A percentile compares a stretch with the other conserved stretches of the same genome.
Evolutionary conservation across 768 basidiomycete genomes (phyloP).

Genomic region (Russula brevipes): DNA sequence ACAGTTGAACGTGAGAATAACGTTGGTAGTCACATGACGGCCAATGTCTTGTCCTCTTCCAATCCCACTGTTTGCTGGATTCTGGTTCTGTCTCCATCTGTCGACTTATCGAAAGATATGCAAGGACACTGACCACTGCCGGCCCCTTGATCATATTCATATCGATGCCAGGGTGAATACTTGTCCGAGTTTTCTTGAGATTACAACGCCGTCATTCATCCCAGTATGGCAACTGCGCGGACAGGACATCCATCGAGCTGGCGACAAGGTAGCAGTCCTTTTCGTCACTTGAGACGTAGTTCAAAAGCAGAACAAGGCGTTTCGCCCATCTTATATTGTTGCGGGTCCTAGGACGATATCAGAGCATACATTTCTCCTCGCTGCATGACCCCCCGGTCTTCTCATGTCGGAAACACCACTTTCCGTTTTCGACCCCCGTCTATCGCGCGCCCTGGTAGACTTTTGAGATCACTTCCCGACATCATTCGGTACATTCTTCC

Average conservation of each 20-base stretch:
- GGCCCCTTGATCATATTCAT: too few species aligned
- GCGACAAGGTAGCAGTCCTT: neutral
- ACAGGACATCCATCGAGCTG: neutral
- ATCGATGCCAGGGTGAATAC: too few species aligned
- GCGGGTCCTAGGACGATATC: neutral
- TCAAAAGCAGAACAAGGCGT: conserved; percentile 12
- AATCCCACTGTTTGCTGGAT: too few species aligned
- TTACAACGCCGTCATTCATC: conserved; percentile 7
- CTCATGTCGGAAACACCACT: conserved; percentile 4
- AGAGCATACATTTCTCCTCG: neutral
- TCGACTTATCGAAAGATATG: too few species aligned
- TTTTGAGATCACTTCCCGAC: conserved; percentile 15
- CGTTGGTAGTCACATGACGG: too few species aligned
- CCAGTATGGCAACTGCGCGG: conserved; percentile 7
- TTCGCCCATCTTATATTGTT: neutral
- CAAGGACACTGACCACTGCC: too few species aligned
- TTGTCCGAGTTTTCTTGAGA: neutral
- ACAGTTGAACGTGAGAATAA: too few species aligned
- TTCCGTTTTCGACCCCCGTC: conserved; percentile 5
- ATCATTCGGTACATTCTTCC: conserved; percentile 18
- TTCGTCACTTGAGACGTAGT: too few species aligned
- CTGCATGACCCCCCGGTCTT: neutral
- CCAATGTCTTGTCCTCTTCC: too few species aligned
- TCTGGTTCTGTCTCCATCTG: too few species aligned
- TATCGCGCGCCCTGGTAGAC: neutral